Percentiles rank a stretch among this genome's conserved stretches.
These are phyloP conservation scores for Colletotrichum sp. DNA, from an alignment of 2,329 filamentous ascomycete genomes.

Conservation along the genomic window DNA sequence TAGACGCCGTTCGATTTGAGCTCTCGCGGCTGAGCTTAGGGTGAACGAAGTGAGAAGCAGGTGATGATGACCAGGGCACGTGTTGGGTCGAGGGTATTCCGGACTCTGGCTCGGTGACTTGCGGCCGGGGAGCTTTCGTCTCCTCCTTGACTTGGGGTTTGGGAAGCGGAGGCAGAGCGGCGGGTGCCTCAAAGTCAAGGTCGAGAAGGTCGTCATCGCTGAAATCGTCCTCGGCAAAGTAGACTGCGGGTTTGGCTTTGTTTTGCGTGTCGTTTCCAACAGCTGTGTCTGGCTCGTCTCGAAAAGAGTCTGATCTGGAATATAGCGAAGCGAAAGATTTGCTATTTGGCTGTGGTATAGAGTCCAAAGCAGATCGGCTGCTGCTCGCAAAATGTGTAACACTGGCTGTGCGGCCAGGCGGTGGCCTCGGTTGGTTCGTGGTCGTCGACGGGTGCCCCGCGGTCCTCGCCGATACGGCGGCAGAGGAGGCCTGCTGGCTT, in stretches of 20 bases:
- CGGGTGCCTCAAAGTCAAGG: slow-evolving; percentile 68
- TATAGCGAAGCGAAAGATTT: slow-evolving; percentile 44
- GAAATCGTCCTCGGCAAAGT: slow-evolving; percentile 83
- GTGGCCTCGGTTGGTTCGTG: slow-evolving; percentile 2
- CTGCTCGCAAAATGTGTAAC: slow-evolving; percentile 25
- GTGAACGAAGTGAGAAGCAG: slow-evolving; percentile 52
- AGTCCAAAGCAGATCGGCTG: slow-evolving; percentile 5
- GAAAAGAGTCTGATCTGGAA: slow-evolving; percentile 54
- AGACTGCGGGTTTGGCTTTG: slow-evolving; percentile 45
- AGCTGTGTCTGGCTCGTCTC: slow-evolving; percentile 36
- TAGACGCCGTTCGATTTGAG: slow-evolving; percentile 23
- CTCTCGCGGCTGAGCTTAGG: slow-evolving; percentile 28
- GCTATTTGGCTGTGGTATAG: neutral
- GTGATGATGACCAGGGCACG: slow-evolving; percentile 79
- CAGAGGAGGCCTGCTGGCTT: slow-evolving; percentile 36
- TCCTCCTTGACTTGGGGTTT: slow-evolving; percentile 30
- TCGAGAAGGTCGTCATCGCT: slow-evolving; percentile 83
- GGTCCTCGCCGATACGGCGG: slow-evolving; percentile 46
- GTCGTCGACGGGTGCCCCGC: slow-evolving; percentile 1
- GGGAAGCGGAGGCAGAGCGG: slow-evolving; percentile 45
- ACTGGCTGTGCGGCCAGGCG: slow-evolving; percentile 10
- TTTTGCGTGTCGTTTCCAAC: slow-evolving; percentile 14
- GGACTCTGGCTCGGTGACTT: slow-evolving; percentile 4
- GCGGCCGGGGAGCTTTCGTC: slow-evolving; percentile 21
- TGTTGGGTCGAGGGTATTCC: slow-evolving; percentile 23